Percentiles rank a stretch among this genome's conserved stretches.
Evolutionary conservation across 2,329 filamentous ascomycete genomes (phyloP).

Genomic region (Septoria petroselini): DNA sequence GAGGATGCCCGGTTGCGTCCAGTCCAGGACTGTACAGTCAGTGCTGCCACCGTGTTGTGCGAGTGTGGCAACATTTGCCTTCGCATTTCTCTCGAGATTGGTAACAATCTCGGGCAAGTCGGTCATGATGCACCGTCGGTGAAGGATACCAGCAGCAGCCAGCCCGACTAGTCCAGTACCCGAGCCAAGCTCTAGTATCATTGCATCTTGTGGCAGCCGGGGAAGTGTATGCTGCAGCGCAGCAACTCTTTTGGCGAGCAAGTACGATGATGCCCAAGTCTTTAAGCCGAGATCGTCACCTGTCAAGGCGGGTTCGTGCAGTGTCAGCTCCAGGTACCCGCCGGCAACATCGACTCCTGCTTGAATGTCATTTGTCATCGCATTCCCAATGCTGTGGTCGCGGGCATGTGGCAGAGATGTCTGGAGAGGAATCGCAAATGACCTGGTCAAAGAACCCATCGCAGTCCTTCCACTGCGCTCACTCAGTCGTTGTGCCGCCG

Average conservation of each 20-base stretch:
- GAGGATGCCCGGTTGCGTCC: conserved; percentile 57
- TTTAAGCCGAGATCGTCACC: conserved; percentile 88
- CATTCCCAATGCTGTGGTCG: conserved; percentile 19
- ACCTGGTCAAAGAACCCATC: conserved; percentile 61
- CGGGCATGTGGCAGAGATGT: conserved; percentile 11
- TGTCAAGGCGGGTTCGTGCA: conserved; percentile 83
- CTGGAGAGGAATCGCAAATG: conserved; percentile 52
- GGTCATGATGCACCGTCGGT: conserved; percentile 66
- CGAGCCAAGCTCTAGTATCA: conserved; percentile 74
- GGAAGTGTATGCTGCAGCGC: conserved; percentile 32
- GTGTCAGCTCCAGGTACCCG: conserved; percentile 59
- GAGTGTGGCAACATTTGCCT: conserved; percentile 60
- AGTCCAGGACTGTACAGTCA: conserved; percentile 68
- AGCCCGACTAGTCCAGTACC: conserved; percentile 90
- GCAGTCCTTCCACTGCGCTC: conserved; percentile 79
- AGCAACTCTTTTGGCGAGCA: conserved; percentile 70
- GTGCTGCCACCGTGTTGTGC: conserved; percentile 55
- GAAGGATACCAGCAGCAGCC: conserved; percentile 72
- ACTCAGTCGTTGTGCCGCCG: conserved; percentile 74
- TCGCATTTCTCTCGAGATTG: conserved; percentile 73
- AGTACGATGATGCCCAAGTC: conserved; percentile 90
- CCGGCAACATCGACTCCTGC: conserved; percentile 21
- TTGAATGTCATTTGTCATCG: conserved; percentile 10
- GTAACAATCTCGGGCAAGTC: conserved; percentile 80
- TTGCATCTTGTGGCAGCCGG: conserved; percentile 13